Evolutionary conservation across 1,139 yeast genomes (phyloP), one percentile per base, ranked within the genome.

Genomic region (Nakaseomyces delphensis): DNA sequence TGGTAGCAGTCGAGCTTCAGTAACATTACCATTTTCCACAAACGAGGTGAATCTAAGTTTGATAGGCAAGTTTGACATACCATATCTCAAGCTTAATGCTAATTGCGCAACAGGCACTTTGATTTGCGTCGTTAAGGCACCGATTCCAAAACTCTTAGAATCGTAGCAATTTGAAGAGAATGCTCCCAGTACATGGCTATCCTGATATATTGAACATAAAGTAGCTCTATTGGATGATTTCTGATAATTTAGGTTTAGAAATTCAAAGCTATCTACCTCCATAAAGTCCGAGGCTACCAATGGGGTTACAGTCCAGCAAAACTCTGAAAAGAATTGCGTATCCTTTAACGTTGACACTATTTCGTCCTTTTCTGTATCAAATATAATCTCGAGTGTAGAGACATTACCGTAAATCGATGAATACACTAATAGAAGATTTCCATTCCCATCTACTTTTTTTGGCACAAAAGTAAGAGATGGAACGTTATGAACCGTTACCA

Each of bases 61-160:
- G 10, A 36, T 8, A 11, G 30, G 31, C 18, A 21, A 20, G 16
- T 15, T 36, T 16, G 25, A 11, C 39, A 36, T 36, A n/a, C 29
- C 30, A 36, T 24, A 36, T 25, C 16, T 36, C 4, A 15, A 24
- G 4, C 21, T 36, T 14, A 36, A 16, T 15, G 21, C 30, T 9
- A 36, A 10, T 10, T 23, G 39, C 2, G 53, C 38, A 2, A 46
- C 46, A 13, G 61, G 60, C 5, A 57, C 60, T 11, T 52, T 48
- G 8, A 54, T 46, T 42, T 53, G 59, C 2, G 57, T 54, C 1
- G 58, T 50, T 23, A 49, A 20, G 5, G 53, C 40, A 5, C 60
- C 61, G 13, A 55, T 47, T 1, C 61, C 60, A 18, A 53, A 44
- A 13, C 46, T 37, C 19, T 49, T 48, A 1, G 60, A 53, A 15